These are phyloP conservation scores for Chaetomium tenue DNA, from an alignment of 495 filamentous ascomycete species.

Conservation along the genomic window DNA sequence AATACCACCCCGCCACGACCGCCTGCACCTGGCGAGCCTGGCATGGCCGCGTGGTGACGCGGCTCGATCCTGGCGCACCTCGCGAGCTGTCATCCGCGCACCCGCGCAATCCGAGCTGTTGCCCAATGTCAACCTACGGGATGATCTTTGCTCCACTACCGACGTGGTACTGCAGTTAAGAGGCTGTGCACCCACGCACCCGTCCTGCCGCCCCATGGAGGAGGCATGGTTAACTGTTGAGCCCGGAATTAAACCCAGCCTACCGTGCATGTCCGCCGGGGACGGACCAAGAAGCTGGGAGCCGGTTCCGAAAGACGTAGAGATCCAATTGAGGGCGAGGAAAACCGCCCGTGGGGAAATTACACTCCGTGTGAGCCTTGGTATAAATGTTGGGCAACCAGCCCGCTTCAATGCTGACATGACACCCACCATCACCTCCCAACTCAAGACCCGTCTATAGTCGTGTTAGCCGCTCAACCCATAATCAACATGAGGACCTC, in stretches of 20 bases:
- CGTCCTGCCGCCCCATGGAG: too few relatives aligned
- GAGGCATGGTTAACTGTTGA: too few relatives aligned
- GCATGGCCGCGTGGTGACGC: too few relatives aligned
- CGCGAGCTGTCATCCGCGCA: neutral
- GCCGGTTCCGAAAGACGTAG: neutral
- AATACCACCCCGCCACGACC: neutral
- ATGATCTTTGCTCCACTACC: neutral
- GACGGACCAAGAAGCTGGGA: neutral
- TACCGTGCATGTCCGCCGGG: too few relatives aligned
- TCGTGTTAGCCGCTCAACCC: neutral
- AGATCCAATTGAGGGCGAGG: neutral
- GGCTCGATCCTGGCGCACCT: neutral
- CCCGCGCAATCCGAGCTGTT: neutral
- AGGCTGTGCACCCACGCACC: neutral
- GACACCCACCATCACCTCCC: neutral
- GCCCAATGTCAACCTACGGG: neutral
- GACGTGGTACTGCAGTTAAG: neutral
- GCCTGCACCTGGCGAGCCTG: neutral
- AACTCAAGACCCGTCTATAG: neutral
- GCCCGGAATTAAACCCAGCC: neutral
- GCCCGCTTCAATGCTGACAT: neutral
- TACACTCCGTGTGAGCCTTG: neutral
- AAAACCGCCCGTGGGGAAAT: neutral
- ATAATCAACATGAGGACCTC: constrained; percentile 1
- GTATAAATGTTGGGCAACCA: neutral